Base-by-base conservation (phyloP, 495 filamentous ascomycete genomes). In the Cetradonia linearis region DNA sequence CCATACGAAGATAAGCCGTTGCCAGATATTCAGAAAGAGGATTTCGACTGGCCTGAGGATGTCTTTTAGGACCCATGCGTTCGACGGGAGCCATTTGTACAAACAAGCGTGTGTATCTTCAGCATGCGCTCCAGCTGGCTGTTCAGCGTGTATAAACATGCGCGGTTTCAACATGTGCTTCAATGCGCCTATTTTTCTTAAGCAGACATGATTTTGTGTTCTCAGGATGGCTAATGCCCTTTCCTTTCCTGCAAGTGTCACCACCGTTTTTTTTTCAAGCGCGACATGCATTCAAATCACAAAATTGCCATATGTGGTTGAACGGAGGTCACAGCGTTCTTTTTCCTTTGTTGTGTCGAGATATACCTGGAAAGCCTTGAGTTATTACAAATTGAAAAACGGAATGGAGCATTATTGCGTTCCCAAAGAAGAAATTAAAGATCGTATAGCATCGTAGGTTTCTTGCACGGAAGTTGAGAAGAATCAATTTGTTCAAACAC, bases 41-140 rank as follows among this genome's bases (percentile, higher is more conserved):
- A 72, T 23, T 79, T 72, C 38, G 65, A 70, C 20, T 80, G 77
- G 77, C 72, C 71, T 0, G 74, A 76, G 44, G 77, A 78, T 64
- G 70, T 78, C 14, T 79, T 79, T 56, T 79, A 34, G 40, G 13
- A 48, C 20, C 44, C 18, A 25, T n/a, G 18, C 34, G 14, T 28
- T 33, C 36, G 20, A 14, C 5, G 16, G 13, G 38, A 30, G 27
- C 23, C 25, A 56, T 46, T 46, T 23, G 14, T n/a, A 44, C 55
- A 20, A 23, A 40, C 42, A 20, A 25, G 9, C 10, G 13, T 5
- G 4, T 10, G 5, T 20, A 0, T 0, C 6, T 13, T 16, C 2
- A 25, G 25, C 42, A 46, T 46, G 42, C 42, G 42, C n/a, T 25
- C 42, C 42, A 25, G 8, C 20, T 11, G 20, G n/a, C 7, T 46